Conservation (phyloP, 192 early-diverging fungal species). For the Backusella sp. region DNA sequence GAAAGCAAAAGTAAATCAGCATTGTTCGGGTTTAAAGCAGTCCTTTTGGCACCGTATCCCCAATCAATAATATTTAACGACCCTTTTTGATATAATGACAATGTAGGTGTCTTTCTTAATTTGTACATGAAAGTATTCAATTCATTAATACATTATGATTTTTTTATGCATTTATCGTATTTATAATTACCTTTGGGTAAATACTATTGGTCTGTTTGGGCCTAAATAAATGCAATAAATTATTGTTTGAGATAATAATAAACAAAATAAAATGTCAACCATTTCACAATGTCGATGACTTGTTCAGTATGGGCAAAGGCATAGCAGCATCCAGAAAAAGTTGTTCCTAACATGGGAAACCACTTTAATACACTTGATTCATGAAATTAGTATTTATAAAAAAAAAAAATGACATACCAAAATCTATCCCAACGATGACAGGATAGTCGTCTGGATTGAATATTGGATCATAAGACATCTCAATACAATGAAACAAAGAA, state of each 20-base stretch:
- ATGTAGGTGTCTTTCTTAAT: slow-evolving; percentile 37
- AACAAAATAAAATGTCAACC: slow-evolving; percentile 24
- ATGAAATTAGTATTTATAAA: not conserved
- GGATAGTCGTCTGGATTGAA: not conserved
- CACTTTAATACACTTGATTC: not conserved
- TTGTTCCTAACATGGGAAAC: slow-evolving; percentile 32
- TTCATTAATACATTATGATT: not conserved
- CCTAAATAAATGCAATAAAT: slow-evolving; percentile 36
- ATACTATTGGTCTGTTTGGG: slow-evolving; percentile 24
- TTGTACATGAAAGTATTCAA: not conserved
- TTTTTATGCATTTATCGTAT: not conserved
- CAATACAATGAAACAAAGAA: not conserved
- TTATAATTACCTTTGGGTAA: slow-evolving; percentile 27
- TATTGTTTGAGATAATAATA: slow-evolving; percentile 10
- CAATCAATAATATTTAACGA: slow-evolving; percentile 43
- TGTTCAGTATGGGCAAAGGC: slow-evolving; percentile 53
- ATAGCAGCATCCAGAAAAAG: slow-evolving; percentile 51
- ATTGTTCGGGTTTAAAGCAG: slow-evolving; percentile 39
- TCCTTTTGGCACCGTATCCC: slow-evolving; percentile 39
- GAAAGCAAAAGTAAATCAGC: slow-evolving; percentile 40
- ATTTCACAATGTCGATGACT: slow-evolving; percentile 49
- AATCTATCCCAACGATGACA: not conserved
- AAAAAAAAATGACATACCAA: not conserved
- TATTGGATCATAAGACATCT: not conserved
- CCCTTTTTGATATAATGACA: slow-evolving; percentile 36